phyloP scores from a whole-genome alignment of 2,329 filamentous ascomycete genomes.

The Calonectria leucothoes region DNA sequence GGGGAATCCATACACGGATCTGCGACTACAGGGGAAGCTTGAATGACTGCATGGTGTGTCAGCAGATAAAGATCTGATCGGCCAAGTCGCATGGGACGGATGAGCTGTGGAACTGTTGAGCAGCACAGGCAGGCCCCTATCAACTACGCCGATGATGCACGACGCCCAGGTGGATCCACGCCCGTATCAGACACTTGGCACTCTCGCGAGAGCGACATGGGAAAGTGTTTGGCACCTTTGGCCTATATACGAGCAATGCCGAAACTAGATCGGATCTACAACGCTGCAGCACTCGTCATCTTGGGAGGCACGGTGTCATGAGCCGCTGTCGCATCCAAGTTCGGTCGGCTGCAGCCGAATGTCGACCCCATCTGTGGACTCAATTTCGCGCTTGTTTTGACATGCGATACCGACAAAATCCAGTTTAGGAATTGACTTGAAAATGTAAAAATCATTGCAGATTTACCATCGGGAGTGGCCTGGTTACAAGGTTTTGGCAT shows the following conservation, averaged over 20 bases:
- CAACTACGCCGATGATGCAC: background rate
- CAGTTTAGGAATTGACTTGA: no score
- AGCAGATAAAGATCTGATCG: background rate
- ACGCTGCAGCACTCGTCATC: background rate
- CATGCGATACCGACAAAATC: no score
- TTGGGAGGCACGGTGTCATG: background rate
- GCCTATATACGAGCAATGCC: background rate
- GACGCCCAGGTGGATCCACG: background rate
- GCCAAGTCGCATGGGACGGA: background rate
- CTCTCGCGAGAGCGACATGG: background rate
- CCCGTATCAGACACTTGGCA: background rate
- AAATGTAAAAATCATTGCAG: rapidly evolving
- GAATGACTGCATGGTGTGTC: background rate
- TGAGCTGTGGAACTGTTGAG: background rate
- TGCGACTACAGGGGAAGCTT: background rate
- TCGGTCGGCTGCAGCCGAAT: background rate
- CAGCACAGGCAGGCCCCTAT: background rate
- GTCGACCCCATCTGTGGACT: no score
- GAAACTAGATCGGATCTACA: background rate
- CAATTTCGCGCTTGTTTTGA: background rate
- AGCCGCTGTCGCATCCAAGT: background rate
- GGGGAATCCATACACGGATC: background rate
- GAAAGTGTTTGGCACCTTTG: background rate
- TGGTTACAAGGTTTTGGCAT: background rate
- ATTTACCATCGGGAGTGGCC: background rate